These are phyloP conservation scores for Aspergillus baeticus DNA, from an alignment of 495 filamentous ascomycete genomes.

Conservation along the genomic window DNA sequence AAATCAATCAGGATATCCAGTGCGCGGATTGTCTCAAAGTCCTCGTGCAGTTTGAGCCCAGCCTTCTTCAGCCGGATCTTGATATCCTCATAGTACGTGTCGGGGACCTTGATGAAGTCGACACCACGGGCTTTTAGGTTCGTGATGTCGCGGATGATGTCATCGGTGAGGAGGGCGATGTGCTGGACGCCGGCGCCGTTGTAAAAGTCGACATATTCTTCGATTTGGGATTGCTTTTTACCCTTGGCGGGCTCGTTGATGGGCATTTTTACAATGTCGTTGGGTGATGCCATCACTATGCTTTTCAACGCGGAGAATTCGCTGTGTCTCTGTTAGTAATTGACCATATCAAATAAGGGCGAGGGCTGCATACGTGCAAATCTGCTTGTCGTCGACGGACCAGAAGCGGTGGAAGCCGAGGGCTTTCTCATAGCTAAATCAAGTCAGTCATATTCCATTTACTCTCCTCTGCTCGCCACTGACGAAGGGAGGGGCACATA, in stretches of 20 bases:
- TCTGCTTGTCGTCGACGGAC: conserved; percentile 83
- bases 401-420: conserved; percentile 96
- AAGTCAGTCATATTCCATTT: no score
- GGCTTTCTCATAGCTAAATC: conserved; percentile 69
- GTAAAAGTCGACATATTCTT: conserved; percentile 90
- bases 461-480: no score
- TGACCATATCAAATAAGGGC: no score
- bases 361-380: conserved; percentile 60
- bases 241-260: conserved; percentile 93
- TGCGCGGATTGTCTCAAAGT: conserved; percentile 67
- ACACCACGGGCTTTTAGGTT: conserved; percentile 77
- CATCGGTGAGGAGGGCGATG: conserved; percentile 75
- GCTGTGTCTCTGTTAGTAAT: conserved; percentile 18
- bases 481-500: conserved; percentile 22
- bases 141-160: conserved; percentile 73
- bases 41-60: conserved; percentile 61
- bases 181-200: conserved; percentile 85
- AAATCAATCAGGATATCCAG: conserved; percentile 89
- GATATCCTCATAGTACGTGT: conserved; percentile 80
- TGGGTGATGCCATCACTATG: conserved; percentile 84
- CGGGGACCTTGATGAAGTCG: conserved; percentile 84
- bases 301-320: conserved; percentile 82
- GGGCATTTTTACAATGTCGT: conserved; percentile 87
- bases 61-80: conserved; percentile 57
- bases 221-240: conserved; percentile 84